Conservation (phyloP, 225 moss, liverwort and hornwort genomes). For the Marchantia paleacea region DNA sequence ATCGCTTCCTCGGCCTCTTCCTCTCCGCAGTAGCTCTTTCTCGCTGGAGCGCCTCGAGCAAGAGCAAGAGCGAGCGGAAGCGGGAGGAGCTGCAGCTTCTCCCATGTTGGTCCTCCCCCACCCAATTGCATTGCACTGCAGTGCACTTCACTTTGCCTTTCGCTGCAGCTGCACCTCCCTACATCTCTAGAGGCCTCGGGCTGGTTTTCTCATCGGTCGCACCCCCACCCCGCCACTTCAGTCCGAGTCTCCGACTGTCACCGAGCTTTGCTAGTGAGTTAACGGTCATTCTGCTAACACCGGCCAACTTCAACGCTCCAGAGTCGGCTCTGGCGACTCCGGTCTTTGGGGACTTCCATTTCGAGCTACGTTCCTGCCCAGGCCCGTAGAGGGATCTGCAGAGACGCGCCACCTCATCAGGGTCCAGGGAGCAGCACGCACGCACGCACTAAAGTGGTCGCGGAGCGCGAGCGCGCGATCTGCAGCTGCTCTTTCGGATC, state of each 20-base stretch:
- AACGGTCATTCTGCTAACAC: background rate
- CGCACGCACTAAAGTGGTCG: background rate
- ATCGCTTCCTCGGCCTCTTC: background rate
- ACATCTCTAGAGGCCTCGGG: background rate
- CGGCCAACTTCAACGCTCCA: background rate
- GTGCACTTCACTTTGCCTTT: background rate
- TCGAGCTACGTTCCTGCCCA: background rate
- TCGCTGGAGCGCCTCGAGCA: background rate
- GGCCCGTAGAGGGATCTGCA: constrained; percentile 28
- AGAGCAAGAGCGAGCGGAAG: background rate
- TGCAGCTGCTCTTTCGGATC: constrained; percentile 24
- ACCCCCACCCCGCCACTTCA: background rate
- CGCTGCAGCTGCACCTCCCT: constrained; percentile 11
- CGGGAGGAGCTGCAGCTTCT: background rate
- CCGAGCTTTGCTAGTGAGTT: background rate
- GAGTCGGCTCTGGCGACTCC: background rate
- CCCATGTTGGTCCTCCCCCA: background rate
- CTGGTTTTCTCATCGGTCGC: background rate
- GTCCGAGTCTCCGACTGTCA: background rate
- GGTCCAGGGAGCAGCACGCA: background rate
- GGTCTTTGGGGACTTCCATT: background rate
- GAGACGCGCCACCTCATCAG: constrained; percentile 33
- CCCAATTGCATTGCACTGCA: constrained; percentile 1
- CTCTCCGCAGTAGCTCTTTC: background rate
- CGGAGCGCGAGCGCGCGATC: constrained; percentile 26